phyloP scores from a whole-genome alignment of 1,139 yeast species.

The Geotrichum bryndzae region DNA sequence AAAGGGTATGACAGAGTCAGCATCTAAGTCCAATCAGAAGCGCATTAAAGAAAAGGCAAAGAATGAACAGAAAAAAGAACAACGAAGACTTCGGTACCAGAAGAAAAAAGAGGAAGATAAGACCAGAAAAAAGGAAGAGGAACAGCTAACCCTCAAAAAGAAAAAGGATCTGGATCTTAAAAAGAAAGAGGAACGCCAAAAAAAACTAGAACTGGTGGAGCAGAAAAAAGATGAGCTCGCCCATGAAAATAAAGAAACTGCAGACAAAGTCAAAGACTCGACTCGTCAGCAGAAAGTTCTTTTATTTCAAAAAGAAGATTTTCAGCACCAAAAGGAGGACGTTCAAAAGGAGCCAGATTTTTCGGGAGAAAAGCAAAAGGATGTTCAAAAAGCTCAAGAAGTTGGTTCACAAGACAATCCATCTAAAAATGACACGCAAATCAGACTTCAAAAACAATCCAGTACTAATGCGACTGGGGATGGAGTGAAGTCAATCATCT shows the following conservation, averaged over 20 bases:
- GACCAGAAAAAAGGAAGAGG: neutral
- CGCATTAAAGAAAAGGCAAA: neutral
- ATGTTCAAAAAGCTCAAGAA: neutral
- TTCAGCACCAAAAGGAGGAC: neutral
- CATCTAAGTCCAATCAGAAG: neutral
- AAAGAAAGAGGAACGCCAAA: neutral
- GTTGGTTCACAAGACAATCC: neutral
- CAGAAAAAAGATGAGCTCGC: neutral
- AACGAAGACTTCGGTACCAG: neutral
- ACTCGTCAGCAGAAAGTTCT: neutral
- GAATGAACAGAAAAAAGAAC: neutral
- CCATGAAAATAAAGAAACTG: neutral
- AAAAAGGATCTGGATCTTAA: neutral
- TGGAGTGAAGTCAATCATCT: neutral
- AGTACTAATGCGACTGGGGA: neutral
- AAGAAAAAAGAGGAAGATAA: neutral
- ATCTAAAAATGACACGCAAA: neutral
- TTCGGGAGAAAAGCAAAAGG: neutral
- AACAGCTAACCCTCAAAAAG: neutral
- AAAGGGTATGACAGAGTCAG: neutral
- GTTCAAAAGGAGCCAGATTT: neutral
- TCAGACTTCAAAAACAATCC: neutral
- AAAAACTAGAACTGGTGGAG: neutral
- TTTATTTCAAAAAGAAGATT: neutral
- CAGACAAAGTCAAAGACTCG: neutral